These are phyloP conservation scores for Trichoderma sp. DNA, from an alignment of 2,329 filamentous ascomycete species.

Conservation along the genomic window DNA sequence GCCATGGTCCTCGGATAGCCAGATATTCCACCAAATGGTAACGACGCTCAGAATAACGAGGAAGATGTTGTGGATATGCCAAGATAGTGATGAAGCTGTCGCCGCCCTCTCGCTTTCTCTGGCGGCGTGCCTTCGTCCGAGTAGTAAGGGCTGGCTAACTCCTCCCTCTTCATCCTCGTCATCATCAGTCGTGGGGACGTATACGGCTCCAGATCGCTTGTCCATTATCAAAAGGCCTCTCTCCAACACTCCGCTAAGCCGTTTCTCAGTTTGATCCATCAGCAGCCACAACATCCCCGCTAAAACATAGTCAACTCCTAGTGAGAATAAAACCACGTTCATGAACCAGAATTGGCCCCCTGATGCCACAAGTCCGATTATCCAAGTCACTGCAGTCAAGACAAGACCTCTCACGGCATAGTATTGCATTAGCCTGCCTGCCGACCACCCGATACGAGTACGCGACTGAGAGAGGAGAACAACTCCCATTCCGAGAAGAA, in stretches of 20 bases:
- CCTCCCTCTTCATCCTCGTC: constrained; percentile 29
- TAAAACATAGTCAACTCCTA: constrained; percentile 46
- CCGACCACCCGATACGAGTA: constrained; percentile 39
- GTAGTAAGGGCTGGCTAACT: constrained; percentile 4
- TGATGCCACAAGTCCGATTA: constrained; percentile 34
- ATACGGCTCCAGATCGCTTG: constrained; percentile 5
- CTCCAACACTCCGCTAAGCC: constrained; percentile 30
- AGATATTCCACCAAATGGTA: constrained; percentile 47
- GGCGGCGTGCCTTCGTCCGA: background rate
- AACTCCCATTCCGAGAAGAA: constrained; percentile 46
- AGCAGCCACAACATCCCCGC: constrained; percentile 42
- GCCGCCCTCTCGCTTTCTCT: constrained; percentile 1
- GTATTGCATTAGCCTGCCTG: constrained; percentile 35
- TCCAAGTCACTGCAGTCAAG: constrained; percentile 33
- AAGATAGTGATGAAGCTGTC: constrained; percentile 31
- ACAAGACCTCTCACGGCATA: constrained; percentile 38
- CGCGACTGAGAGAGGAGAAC: constrained; percentile 46
- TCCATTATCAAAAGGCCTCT: background rate
- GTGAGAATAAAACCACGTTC: constrained; percentile 43
- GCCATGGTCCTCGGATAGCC: constrained; percentile 41
- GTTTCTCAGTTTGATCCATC: constrained; percentile 35
- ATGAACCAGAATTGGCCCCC: constrained; percentile 40
- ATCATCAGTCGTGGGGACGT: constrained; percentile 14
- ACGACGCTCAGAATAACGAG: constrained; percentile 35
- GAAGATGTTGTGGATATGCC: constrained; percentile 40